Conservation (phyloP, 148 eudicot genomes). For the Dianthus caryophyllus region DNA sequence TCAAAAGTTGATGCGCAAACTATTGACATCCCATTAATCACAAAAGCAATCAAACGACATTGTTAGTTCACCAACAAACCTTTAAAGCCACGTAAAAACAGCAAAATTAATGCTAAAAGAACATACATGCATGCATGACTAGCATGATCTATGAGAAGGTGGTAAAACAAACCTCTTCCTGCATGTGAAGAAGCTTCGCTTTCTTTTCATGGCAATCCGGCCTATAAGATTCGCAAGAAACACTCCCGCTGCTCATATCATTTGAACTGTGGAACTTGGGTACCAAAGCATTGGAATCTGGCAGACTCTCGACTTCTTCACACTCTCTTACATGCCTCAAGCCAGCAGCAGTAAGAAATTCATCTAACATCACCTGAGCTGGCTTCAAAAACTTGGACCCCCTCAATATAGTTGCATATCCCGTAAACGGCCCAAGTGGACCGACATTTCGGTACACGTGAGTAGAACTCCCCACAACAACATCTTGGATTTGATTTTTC, state of each 20-base stretch:
- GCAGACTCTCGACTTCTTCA: conserved; percentile 14
- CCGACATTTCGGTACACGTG: conserved; percentile 18
- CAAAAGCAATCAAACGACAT: not conserved
- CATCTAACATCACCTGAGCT: conserved; percentile 67
- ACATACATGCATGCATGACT: too few species aligned
- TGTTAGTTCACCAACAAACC: too few species aligned
- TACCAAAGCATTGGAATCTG: not conserved
- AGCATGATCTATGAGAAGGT: not conserved
- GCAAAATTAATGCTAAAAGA: too few species aligned
- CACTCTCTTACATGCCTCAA: conserved; percentile 11
- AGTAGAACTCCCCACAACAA: conserved; percentile 30
- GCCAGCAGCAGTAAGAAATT: conserved; percentile 31
- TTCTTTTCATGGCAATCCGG: conserved; percentile 27
- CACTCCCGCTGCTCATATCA: conserved; percentile 12
- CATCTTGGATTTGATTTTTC: conserved; percentile 25
- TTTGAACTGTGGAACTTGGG: conserved; percentile 3
- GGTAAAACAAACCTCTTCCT: conserved; percentile 27
- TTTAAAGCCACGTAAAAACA: too few species aligned
- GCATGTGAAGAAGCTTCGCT: conserved; percentile 30
- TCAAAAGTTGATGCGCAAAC: too few species aligned
- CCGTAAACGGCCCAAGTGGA: conserved; percentile 83
- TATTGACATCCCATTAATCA: not conserved
- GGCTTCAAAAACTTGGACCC: conserved; percentile 77
- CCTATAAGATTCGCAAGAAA: conserved; percentile 18
- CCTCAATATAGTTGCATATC: conserved; percentile 67